Conservation (phyloP, 805 yeast genomes). For the Torulaspora quercuum region DNA sequence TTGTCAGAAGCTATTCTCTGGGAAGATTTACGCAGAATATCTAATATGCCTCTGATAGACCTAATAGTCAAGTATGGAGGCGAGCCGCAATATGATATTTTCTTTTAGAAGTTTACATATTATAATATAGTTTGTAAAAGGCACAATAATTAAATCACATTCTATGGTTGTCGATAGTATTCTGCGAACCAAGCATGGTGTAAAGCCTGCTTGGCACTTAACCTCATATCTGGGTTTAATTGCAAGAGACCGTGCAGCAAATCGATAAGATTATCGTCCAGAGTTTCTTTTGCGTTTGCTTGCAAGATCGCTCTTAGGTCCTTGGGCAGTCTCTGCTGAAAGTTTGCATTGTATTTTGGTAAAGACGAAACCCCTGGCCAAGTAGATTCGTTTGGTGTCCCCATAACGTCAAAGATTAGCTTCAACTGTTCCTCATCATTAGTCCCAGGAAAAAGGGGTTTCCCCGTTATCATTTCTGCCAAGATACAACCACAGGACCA, state of each 20-base stretch:
- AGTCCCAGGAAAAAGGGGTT: conserved; percentile 95
- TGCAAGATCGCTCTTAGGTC: conserved; percentile 45
- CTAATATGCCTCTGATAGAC: conserved; percentile 23
- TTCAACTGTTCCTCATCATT: conserved; percentile 97
- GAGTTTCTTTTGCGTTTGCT: conserved; percentile 25
- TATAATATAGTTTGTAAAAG: conserved; percentile 1
- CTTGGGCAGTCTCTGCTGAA: conserved; percentile 85
- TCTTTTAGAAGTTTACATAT: conserved; percentile 11
- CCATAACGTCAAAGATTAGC: conserved; percentile 85
- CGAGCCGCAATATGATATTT: conserved; percentile 24
- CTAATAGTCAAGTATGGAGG: conserved; percentile 25
- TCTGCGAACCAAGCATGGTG: conserved; percentile 43
- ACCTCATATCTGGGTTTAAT: conserved; percentile 50
- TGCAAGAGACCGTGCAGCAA: conserved; percentile 42
- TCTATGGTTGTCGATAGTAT: conserved; percentile 27
- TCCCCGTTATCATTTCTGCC: conserved; percentile 96
- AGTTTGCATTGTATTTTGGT: conserved; percentile 90
- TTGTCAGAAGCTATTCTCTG: conserved; percentile 27
- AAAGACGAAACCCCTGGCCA: conserved; percentile 94
- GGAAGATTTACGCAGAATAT: conserved; percentile 18
- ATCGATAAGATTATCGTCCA: conserved; percentile 33
- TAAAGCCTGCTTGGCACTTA: conserved; percentile 51
- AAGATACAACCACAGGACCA: conserved; percentile 98
- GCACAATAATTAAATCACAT: not conserved
- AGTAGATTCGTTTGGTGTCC: conserved; percentile 86